These are phyloP conservation scores for Crinitomyces ghanaensis DNA, from an alignment of 805 yeast species.

Conservation along the genomic window DNA sequence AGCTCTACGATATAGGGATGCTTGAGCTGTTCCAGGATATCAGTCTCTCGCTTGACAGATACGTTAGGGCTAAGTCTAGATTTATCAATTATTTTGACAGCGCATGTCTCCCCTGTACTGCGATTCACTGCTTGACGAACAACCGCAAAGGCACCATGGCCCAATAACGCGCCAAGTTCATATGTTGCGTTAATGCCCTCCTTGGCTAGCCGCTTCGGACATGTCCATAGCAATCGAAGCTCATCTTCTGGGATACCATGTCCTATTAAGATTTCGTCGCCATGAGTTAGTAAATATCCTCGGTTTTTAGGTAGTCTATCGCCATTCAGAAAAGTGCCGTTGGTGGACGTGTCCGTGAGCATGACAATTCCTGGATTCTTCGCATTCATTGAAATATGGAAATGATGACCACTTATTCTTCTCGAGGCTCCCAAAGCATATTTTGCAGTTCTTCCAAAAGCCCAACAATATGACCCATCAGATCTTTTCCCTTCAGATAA, in stretches of 20 bases:
- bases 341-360: slow-evolving; percentile 62
- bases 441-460: slow-evolving; percentile 58
- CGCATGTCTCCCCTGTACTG: slow-evolving; percentile 71
- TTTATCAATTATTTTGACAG: slow-evolving; percentile 82
- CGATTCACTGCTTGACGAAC: slow-evolving; percentile 87
- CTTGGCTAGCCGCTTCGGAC: slow-evolving; percentile 6
- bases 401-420: slow-evolving; percentile 65
- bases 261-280: slow-evolving; percentile 89
- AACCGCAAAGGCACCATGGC: slow-evolving; percentile 97
- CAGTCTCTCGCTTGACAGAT: slow-evolving; percentile 80
- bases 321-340: slow-evolving; percentile 83
- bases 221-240: slow-evolving; percentile 30
- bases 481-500: too few relatives aligned
- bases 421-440: slow-evolving; percentile 60
- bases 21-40: slow-evolving; percentile 60
- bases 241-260: slow-evolving; percentile 69
- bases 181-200: slow-evolving; percentile 59
- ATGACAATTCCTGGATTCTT: slow-evolving; percentile 12
- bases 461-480: slow-evolving; percentile 33
- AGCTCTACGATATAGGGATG: slow-evolving; percentile 80
- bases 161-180: slow-evolving; percentile 71
- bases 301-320: slow-evolving; percentile 60
- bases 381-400: slow-evolving; percentile 41
- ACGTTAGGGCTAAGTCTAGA: slow-evolving; percentile 63
- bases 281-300: slow-evolving; percentile 74